Percentiles rank a stretch among this genome's conserved stretches.
phyloP scores from a whole-genome alignment of 148 eudicot species.

The Pouteria glomerata region DNA sequence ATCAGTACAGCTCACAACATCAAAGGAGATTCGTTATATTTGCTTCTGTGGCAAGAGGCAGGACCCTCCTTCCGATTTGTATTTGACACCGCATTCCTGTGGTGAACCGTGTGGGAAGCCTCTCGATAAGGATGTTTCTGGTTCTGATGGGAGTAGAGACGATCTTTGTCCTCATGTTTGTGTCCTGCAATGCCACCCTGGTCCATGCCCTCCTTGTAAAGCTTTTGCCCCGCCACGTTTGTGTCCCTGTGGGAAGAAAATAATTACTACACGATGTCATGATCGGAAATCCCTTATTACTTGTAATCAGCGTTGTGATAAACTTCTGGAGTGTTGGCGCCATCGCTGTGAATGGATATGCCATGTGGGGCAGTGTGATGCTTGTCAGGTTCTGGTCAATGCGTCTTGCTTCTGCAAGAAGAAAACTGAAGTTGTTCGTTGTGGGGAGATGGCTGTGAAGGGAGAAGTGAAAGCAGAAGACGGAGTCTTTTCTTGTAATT shows the following conservation, averaged over 20 bases:
- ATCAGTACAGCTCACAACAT: slow-evolving; percentile 66
- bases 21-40: slow-evolving; percentile 70
- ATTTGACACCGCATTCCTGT: slow-evolving; percentile 91
- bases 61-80: slow-evolving; percentile 86
- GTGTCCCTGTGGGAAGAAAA: slow-evolving; percentile 85
- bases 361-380: slow-evolving; percentile 76
- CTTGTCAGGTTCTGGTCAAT: slow-evolving; percentile 56
- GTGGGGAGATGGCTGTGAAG: slow-evolving; percentile 81
- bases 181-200: slow-evolving; percentile 94
- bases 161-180: slow-evolving; percentile 84
- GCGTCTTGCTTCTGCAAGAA: slow-evolving; percentile 89
- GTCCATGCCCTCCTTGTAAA: slow-evolving; percentile 95
- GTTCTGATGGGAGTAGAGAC: slow-evolving; percentile 38
- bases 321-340: slow-evolving; percentile 69
- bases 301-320: slow-evolving; percentile 74
- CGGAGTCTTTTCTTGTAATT: slow-evolving; percentile 74
- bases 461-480: slow-evolving; percentile 55
- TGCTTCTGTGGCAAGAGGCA: slow-evolving; percentile 97
- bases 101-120: slow-evolving; percentile 94
- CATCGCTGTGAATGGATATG: slow-evolving; percentile 62
- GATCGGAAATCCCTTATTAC: slow-evolving; percentile 67
- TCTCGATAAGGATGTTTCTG: slow-evolving; percentile 57
- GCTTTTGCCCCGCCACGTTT: slow-evolving; percentile 83
- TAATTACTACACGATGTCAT: slow-evolving; percentile 71
- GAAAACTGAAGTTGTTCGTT: slow-evolving; percentile 63